Conservation (phyloP, 1,284 basidiomycete species). For the Golubevia pallescens region DNA sequence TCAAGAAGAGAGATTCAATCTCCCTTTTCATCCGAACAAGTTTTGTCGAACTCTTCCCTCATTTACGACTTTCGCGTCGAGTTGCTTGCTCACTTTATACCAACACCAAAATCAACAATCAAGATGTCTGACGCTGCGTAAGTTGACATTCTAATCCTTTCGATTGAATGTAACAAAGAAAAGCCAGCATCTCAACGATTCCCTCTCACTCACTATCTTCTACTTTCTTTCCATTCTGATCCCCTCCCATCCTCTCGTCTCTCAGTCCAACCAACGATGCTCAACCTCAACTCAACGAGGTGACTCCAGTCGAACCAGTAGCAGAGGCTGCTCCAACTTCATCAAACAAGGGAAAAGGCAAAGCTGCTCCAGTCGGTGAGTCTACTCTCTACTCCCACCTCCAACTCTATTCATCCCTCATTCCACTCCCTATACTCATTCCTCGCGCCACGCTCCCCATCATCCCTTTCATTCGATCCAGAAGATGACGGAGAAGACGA, state of each 20-base stretch:
- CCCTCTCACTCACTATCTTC: not conserved
- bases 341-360: conserved; percentile 31
- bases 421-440: not conserved
- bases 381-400: not conserved
- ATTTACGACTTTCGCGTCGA: too few species aligned
- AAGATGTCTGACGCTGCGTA: too few species aligned
- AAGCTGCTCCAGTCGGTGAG: conserved; percentile 28
- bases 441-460: not conserved
- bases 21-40: too few species aligned
- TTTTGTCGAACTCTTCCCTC: too few species aligned
- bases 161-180: too few species aligned
- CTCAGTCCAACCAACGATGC: not conserved
- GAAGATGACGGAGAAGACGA: conserved; percentile 17
- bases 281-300: not conserved
- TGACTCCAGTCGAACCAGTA: not conserved
- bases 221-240: not conserved
- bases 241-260: too few species aligned
- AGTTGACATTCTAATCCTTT: too few species aligned
- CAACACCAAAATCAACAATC: too few species aligned
- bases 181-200: too few species aligned
- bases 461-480: not conserved
- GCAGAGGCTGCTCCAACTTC: not conserved
- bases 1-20: too few species aligned
- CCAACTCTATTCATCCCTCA: not conserved
- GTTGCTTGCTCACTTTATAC: too few species aligned